Evolutionary conservation across 73 alveolate genomes (phyloP).

Genomic region (Tetrahymena borealis): DNA sequence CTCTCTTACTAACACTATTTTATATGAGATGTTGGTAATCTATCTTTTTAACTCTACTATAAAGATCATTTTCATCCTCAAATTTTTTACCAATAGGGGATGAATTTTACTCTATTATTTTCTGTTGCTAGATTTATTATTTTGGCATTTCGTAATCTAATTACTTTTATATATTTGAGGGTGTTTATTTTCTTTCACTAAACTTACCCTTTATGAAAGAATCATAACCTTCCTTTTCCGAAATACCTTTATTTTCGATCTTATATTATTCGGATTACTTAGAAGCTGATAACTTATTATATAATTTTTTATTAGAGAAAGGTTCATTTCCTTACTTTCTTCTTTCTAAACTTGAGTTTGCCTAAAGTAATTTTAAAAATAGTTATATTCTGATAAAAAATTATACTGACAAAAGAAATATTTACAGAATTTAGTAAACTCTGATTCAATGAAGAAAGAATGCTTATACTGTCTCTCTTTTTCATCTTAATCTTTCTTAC

Average conservation of each 20-base stretch:
- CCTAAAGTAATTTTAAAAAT: not conserved
- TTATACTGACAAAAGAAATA: not conserved
- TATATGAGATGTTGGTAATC: not conserved
- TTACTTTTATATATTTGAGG: not conserved
- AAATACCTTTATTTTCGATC: not conserved
- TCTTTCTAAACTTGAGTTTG: not conserved
- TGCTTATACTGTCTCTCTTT: not conserved
- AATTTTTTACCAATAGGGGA: not conserved
- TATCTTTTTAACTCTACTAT: not conserved
- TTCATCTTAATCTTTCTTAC: not conserved
- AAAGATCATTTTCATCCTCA: not conserved
- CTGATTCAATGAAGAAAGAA: not conserved
- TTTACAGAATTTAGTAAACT: not conserved
- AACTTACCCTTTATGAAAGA: not conserved
- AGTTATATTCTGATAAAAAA: not conserved
- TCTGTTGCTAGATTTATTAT: not conserved
- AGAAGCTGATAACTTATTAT: not conserved
- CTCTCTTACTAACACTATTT: not conserved
- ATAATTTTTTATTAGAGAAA: not conserved
- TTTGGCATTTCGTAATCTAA: not conserved
- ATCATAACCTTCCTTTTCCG: not conserved
- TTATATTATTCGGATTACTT: not conserved
- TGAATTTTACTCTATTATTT: not conserved
- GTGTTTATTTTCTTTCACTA: not conserved
- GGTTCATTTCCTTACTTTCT: not conserved